phyloP scores from a whole-genome alignment of 495 filamentous ascomycete genomes.

The Hypomontagnella monticulosa region DNA sequence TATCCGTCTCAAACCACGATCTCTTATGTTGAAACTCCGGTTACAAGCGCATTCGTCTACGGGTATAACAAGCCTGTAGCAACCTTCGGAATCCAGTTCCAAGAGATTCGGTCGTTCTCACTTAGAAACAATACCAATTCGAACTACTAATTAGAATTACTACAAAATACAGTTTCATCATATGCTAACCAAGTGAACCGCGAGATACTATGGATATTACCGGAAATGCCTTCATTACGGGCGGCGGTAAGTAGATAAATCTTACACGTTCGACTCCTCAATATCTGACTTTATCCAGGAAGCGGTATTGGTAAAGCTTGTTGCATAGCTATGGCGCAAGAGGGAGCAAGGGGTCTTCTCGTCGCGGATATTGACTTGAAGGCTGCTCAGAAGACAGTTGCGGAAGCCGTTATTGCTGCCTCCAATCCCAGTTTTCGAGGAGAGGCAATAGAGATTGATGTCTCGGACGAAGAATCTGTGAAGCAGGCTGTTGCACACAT shows the following conservation, averaged over 20 bases:
- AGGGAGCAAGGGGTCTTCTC: conserved; percentile 47
- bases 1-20: no score
- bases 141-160: no score
- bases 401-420: conserved; percentile 41
- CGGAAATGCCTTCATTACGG: conserved; percentile 25
- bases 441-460: conserved; percentile 45
- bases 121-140: no score
- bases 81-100: no score
- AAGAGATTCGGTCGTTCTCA: no score
- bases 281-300: background rate
- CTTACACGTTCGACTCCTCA: background rate
- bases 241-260: conserved; percentile 16
- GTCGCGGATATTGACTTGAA: conserved; percentile 52
- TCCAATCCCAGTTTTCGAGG: conserved; percentile 43
- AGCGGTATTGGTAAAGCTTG: conserved; percentile 50
- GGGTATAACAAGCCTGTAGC: no score
- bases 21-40: no score
- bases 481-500: conserved; percentile 42
- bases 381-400: conserved; percentile 35
- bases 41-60: no score
- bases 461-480: conserved; percentile 44
- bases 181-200: background rate
- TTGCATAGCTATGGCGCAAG: conserved; percentile 46
- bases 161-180: no score
- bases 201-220: conserved; percentile 19